A percentile compares a stretch with the other conserved stretches of the same genome.
phyloP scores from a whole-genome alignment of 495 filamentous ascomycete genomes.

The Tuber borchii region DNA sequence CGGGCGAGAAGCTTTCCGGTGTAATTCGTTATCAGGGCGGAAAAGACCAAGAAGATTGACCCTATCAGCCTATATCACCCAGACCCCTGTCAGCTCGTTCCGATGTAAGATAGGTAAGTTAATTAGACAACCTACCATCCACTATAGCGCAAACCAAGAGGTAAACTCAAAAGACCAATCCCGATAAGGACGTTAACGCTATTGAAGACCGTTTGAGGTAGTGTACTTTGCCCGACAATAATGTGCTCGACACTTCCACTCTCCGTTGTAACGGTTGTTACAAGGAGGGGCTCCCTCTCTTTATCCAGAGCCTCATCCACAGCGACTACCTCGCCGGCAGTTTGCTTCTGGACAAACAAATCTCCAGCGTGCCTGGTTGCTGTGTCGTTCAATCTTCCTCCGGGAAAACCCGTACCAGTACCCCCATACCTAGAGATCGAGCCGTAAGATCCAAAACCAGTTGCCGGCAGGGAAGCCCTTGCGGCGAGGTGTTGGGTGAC shows the following conservation, averaged over 20 bases:
- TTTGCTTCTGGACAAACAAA: conserved; percentile 52
- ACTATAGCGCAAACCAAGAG: conserved; percentile 79
- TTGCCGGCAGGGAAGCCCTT: conserved; percentile 9
- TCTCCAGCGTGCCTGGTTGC: conserved; percentile 66
- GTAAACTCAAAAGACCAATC: conserved; percentile 80
- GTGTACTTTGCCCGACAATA: conserved; percentile 82
- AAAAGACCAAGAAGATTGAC: conserved; percentile 63
- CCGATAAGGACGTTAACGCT: conserved; percentile 93
- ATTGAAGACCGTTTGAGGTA: conserved; percentile 95
- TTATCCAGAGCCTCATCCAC: conserved; percentile 54
- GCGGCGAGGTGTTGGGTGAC: conserved; percentile 10
- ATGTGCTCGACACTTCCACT: conserved; percentile 77
- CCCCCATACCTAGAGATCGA: conserved; percentile 21
- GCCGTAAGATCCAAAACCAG: conserved; percentile 28
- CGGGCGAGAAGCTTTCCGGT: conserved; percentile 81
- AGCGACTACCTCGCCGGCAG: conserved; percentile 46
- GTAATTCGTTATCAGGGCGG: conserved; percentile 70
- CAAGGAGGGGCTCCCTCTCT: conserved; percentile 69
- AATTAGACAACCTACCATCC: conserved; percentile 56
- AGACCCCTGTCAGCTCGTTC: conserved; percentile 13
- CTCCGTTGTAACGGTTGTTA: conserved; percentile 77
- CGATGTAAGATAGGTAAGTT: conserved; percentile 9
- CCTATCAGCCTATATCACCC: conserved; percentile 54
- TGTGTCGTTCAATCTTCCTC: conserved; percentile 54
- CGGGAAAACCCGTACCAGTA: conserved; percentile 23